Base-by-base conservation (phyloP, 768 basidiomycete species). In the Lactarius hatsudake region DNA sequence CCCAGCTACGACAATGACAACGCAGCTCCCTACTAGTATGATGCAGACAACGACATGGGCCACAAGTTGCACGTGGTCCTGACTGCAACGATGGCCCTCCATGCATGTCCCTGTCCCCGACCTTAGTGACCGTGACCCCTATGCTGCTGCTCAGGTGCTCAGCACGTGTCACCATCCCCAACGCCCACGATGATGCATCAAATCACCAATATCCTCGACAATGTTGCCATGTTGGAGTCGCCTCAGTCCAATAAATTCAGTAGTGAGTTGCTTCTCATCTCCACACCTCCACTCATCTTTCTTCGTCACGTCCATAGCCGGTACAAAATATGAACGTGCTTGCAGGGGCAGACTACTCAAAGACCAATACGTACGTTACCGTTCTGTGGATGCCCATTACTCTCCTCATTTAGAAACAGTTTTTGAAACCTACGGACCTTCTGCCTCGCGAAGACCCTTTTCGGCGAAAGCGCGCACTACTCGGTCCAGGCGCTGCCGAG, bases 401-500 rank as follows among this genome's bases (percentile, higher is more conserved):
- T 42, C n/a, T 57, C 61, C 10, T 70, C 28, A 59, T 34, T 26
- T 56, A 26, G 32, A 67, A 30, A 20, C 63, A 86, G 85, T 83
- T 84, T 71, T 72, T 85, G 55, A 78, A 78, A 26, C 85, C 85
- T 12, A 74, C 78, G 65, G 78, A 81, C 68, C 79, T 83, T 69
- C 76, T 78, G 63, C 78, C 79, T n/a, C 73, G 68, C 61, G 75
- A 66, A 59, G 69, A 62, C n/a, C 45, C 59, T 28, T 60, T 55
- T 15, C 59, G 57, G 30, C 69, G 62, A 42, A 70, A 69, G 60
- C 77, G 78, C 32, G 73, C 82, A 7, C 73, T 78, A 17, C 82
- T 89, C 17, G 89, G 85, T 48, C 91, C 89, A 38, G 77, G 80
- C 26, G 80, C 82, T 10, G 73, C 78, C 38, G 77, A 84, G 59